Base-by-base conservation (phyloP, 805 yeast species). In the Myxozyma geophila region DNA sequence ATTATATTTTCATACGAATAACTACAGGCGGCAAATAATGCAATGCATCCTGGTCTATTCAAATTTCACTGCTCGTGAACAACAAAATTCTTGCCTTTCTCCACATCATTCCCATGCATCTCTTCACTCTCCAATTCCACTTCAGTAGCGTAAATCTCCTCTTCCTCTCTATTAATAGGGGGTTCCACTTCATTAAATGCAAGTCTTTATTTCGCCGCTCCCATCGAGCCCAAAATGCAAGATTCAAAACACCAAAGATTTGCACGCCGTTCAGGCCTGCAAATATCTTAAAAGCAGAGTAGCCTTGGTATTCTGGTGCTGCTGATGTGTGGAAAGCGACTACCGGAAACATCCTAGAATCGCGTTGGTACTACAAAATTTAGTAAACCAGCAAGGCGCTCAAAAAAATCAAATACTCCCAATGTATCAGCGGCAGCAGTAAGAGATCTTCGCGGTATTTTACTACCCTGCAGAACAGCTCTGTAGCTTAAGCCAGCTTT, bases 281-380 rank as follows among this genome's bases (percentile, higher is more conserved):
- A 2, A 54, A 56, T 13, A 36, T 33, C 12, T 56, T 47, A 46
- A 54, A 60, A 1, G 61, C 54, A 5, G 41, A 19, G 35, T 46
- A 46, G 21, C 39, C 40, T 19, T 49, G 28, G 53, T 60, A 60
- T 9, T 54, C 61, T 2, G 64, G 64, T 10, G 64, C 64, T n/a
- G 47, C 23, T 6, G 47, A 10, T 5, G 60, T 37, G 7, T 60
- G 64, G 37, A 23, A 60, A 8, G 48, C 39, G n/a, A 60, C 56
- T 4, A 60, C 49, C 28, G 64, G 55, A 41, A 76, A 53, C 64
- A 60, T n/a, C 50, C 47, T 15, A 28, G 35, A 35, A 60, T 39
- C 12, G 60, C 60, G 35, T 65, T 28, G 5, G 53, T 62, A 46
- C 50, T 46, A 21, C 21, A 15, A 2, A 46, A 8, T 23, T 19